These are phyloP conservation scores for Emmonsiellopsis sp. DNA, from an alignment of 2,329 filamentous ascomycete species.

Conservation along the genomic window DNA sequence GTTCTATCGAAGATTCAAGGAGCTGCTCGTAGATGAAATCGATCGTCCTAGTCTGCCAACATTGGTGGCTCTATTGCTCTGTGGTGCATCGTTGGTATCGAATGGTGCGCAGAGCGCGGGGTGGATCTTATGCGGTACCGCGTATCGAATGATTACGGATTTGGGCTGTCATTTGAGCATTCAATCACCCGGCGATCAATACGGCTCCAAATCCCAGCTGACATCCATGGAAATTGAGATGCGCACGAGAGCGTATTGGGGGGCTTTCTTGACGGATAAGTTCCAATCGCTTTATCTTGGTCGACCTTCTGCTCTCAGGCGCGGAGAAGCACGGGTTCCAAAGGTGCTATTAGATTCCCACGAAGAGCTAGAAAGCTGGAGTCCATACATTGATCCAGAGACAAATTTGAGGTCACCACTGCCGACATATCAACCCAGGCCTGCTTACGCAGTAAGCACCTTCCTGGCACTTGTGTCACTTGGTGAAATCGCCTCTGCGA, in stretches of 20 bases:
- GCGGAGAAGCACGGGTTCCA: slow-evolving; percentile 6
- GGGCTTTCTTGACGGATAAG: background rate
- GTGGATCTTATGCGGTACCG: slow-evolving; percentile 45
- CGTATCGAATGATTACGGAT: slow-evolving; percentile 45
- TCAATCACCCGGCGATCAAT: background rate
- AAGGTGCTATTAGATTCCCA: slow-evolving; percentile 30
- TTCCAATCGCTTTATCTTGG: background rate
- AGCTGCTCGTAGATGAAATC: slow-evolving; percentile 38
- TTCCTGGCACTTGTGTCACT: background rate
- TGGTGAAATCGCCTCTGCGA: background rate
- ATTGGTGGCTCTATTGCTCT: slow-evolving; percentile 44
- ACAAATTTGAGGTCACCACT: slow-evolving; percentile 13
- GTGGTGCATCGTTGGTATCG: slow-evolving; percentile 43
- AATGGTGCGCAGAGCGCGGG: slow-evolving; percentile 42
- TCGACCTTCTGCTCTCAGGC: background rate
- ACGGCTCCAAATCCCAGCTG: too few relatives aligned
- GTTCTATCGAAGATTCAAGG: slow-evolving; percentile 38
- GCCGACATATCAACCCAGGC: slow-evolving; percentile 8
- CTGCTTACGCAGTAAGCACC: background rate
- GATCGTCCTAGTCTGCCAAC: slow-evolving; percentile 45
- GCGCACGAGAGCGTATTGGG: background rate
- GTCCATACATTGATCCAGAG: slow-evolving; percentile 34
- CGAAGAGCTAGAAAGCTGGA: slow-evolving; percentile 38
- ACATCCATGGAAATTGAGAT: background rate
- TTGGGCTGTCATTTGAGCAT: slow-evolving; percentile 38